phyloP scores from a whole-genome alignment of 2,329 filamentous ascomycete genomes.

The Cladosporium colombiae region DNA sequence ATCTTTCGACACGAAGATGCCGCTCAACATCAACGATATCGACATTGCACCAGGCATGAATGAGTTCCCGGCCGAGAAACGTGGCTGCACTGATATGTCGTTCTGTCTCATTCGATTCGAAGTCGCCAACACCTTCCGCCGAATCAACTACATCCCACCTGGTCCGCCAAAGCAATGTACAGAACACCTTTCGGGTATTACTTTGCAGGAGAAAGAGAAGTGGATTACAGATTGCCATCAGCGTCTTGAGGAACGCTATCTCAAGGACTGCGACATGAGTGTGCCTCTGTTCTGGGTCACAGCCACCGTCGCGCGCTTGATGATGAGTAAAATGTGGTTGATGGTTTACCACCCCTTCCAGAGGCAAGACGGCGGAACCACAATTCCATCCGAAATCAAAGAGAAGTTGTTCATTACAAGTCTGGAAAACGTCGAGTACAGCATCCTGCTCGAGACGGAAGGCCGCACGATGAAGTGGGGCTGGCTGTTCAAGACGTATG shows the following conservation, averaged over 20 bases:
- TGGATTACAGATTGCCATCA: conserved; percentile 53
- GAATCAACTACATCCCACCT: conserved; percentile 48
- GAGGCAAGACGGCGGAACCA: conserved; percentile 57
- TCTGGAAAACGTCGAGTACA: conserved; percentile 74
- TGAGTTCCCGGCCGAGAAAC: conserved; percentile 49
- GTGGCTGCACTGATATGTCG: conserved; percentile 60
- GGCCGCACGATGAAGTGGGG: conserved; percentile 62
- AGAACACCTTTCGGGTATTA: conserved; percentile 46
- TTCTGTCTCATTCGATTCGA: conserved; percentile 57
- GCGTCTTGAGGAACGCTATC: conserved; percentile 51
- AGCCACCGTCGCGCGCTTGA: conserved; percentile 67
- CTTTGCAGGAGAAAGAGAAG: conserved; percentile 50
- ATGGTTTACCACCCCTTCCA: conserved; percentile 75
- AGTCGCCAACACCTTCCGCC: conserved; percentile 50
- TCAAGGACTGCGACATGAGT: conserved; percentile 54
- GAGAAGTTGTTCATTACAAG: conserved; percentile 71
- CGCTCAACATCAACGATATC: conserved; percentile 58
- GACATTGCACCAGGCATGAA: conserved; percentile 54
- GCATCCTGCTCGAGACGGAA: conserved; percentile 65
- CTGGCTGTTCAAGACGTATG: conserved; percentile 65
- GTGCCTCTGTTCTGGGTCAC: conserved; percentile 68
- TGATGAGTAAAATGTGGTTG: conserved; percentile 77
- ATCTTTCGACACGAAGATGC: conserved; percentile 62
- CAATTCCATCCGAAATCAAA: conserved; percentile 62
- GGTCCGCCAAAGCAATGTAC: conserved; percentile 44